Base-by-base conservation (phyloP, 441 rosid species). In the Sinapis alba region DNA sequence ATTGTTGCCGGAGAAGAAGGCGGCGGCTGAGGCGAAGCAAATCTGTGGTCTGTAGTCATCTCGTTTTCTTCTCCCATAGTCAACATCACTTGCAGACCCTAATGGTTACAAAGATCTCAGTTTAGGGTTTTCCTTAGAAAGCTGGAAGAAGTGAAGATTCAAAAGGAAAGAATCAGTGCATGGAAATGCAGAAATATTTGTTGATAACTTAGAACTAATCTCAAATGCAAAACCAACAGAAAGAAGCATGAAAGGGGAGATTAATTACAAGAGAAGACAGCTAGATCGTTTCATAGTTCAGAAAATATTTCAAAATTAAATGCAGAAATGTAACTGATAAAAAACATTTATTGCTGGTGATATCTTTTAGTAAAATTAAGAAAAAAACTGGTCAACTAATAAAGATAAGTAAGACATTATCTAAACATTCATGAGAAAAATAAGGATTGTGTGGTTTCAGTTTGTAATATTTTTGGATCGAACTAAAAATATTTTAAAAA, bases 1-100 rank as follows among this genome's bases (percentile, higher is more conserved):
- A 86, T 82, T 7, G 88, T 78, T 64, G 23, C 80, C 28, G 23
- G 86, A 75, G 64, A 91, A 78, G 77, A 85, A 88, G 63, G 79
- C 62, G 74, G 28, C 0, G 60, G 67, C 1, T 27, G 61, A 15
- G 45, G 21, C 2, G 74, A 56, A 68, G 66, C 67, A 64, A 68
- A 73, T 63, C 61, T 61, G 62, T 45, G 51, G 62, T 90, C 93
- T 45, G 94, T 68, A 18, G 89, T 77, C 24, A 89, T 85, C 56
- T 84, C 86, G 45, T 76, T 84, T 62, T 86, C 97, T 81, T 86
- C 83, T 19, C 82, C 73, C 1, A 74, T 63, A 11, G 85, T 77
- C 36, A 94, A 73, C 83, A 94, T 82, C 56, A 87, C 65, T 66
- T 69, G 1, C 58, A 16, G 30, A 54, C 34, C 19, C 63, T 69